Evolutionary conservation across 2,329 filamentous ascomycete genomes (phyloP), one percentile per base, ranked within the genome.

Genomic region (Hymenoscyphus salicellus): DNA sequence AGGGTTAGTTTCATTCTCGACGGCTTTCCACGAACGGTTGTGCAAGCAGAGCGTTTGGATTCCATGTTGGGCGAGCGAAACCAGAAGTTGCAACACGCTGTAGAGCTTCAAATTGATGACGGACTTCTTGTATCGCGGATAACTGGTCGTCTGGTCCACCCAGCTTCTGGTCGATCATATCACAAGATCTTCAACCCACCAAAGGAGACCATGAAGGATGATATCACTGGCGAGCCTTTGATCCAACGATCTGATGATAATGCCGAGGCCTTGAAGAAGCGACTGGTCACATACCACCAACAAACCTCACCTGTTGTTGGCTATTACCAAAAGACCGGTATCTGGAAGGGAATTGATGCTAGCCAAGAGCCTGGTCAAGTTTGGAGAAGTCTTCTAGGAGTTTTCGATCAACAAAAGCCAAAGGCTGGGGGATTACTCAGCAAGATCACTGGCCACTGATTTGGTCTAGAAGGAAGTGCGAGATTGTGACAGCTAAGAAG

Each of bases 101-200:
- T 99, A 66, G 94, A 99, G 84, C 90, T 99, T 72, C 88, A 98
- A 81, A 98, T 99, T 76, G 93, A 98, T 79, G 95, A 98, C 78
- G 86, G 86, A 52, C 89, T 99, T 65, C 88, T 99, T 66, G 94
- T 99, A 68, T 89, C 93, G 72, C 92, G 95, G 76, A 98, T 99
- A 80, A 99, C 95, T 67, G 95, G 95, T 75, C 94, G 95, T 75
- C 85, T 99, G 68, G 84, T 99, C 73, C 95, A 99, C 85, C 94
- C 94, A 65, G 94, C 94, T 61, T 97, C 93, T 63, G 95, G 95
- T 71, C 93, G 95, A 76, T 93, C 91, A 72, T 99, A 99, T 84
- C 95, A 99, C 88, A 95, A 90, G 81, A 90, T 95, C 79, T 99
- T 99, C 89, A 98, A 97, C 87, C 95, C 95, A 60, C 95, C 95